These are phyloP conservation scores for Apiospora kogelbergensis DNA, from an alignment of 2,329 filamentous ascomycete genomes.

Conservation along the genomic window DNA sequence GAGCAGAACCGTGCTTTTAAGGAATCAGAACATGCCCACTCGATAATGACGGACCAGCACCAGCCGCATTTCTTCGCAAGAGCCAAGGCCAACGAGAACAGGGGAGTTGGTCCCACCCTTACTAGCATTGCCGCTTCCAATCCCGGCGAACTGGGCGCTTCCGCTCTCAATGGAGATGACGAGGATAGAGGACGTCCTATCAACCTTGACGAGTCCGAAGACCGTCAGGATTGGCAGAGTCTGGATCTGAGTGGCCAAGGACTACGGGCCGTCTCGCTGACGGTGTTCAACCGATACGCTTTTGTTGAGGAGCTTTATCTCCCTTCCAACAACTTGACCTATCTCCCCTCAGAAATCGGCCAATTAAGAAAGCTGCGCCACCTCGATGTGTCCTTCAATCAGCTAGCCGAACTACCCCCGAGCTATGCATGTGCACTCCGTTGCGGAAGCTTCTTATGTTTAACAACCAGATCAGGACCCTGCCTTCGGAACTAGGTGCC, in stretches of 20 bases:
- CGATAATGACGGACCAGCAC: constrained; percentile 67
- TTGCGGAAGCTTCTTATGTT: constrained; percentile 84
- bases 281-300: constrained; percentile 76
- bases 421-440: constrained; percentile 96
- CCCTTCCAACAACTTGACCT: constrained; percentile 84
- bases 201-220: constrained; percentile 64
- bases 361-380: constrained; percentile 77
- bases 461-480: constrained; percentile 80
- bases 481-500: constrained; percentile 86
- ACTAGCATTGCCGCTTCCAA: constrained; percentile 32
- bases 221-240: constrained; percentile 85
- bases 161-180: constrained; percentile 52
- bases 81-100: constrained; percentile 68
- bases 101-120: constrained; percentile 59
- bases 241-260: constrained; percentile 97
- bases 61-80: constrained; percentile 72
- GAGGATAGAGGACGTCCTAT: constrained; percentile 61
- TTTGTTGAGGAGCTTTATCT: constrained; percentile 93
- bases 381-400: constrained; percentile 87
- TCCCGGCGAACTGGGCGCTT: constrained; percentile 42
- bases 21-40: constrained; percentile 71
- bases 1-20: constrained; percentile 81
- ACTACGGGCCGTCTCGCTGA: constrained; percentile 74
- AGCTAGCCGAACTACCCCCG: constrained; percentile 79
- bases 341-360: constrained; percentile 79